A percentile compares a stretch with the other conserved stretches of the same genome.
phyloP scores from a whole-genome alignment of 1,139 yeast genomes.

The Candida buenavistaensis region DNA sequence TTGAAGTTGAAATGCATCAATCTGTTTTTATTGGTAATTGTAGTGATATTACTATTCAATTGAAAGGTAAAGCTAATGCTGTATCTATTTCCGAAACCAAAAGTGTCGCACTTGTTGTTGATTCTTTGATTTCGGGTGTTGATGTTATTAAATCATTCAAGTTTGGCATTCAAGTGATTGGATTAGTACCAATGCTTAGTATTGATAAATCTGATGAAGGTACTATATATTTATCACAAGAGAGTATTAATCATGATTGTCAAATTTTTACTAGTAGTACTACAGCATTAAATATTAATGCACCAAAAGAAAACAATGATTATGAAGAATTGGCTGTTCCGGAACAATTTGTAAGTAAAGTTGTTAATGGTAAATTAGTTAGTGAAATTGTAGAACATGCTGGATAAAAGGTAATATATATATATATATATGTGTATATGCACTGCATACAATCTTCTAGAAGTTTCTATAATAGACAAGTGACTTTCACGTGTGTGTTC shows the following conservation, averaged over 20 bases:
- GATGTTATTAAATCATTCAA: slow-evolving; percentile 81
- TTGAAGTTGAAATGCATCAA: slow-evolving; percentile 84
- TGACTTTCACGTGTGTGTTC: no score
- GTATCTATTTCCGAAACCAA: slow-evolving; percentile 74
- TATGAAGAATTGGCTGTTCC: slow-evolving; percentile 80
- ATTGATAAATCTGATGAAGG: slow-evolving; percentile 91
- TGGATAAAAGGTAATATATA: slow-evolving; percentile 24
- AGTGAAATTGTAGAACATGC: slow-evolving; percentile 49
- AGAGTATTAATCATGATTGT: slow-evolving; percentile 63
- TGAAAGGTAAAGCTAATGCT: slow-evolving; percentile 91
- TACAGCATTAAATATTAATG: slow-evolving; percentile 79
- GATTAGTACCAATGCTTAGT: slow-evolving; percentile 76
- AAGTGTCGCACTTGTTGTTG: slow-evolving; percentile 75
- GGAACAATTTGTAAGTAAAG: slow-evolving; percentile 76
- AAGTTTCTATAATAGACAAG: no score
- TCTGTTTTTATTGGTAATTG: slow-evolving; percentile 88
- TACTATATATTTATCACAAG: slow-evolving; percentile 71
- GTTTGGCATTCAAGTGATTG: slow-evolving; percentile 84
- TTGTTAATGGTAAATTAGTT: slow-evolving; percentile 40
- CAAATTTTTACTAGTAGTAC: slow-evolving; percentile 78
- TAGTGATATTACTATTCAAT: slow-evolving; percentile 67
- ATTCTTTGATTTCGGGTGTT: slow-evolving; percentile 81
- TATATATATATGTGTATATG: slow-evolving; percentile 1
- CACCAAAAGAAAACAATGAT: slow-evolving; percentile 60
- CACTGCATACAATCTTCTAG: slow-evolving; percentile 3